These are phyloP conservation scores for Zychaea mexicana DNA, from an alignment of 371 early-diverging fungal species.

Conservation along the genomic window DNA sequence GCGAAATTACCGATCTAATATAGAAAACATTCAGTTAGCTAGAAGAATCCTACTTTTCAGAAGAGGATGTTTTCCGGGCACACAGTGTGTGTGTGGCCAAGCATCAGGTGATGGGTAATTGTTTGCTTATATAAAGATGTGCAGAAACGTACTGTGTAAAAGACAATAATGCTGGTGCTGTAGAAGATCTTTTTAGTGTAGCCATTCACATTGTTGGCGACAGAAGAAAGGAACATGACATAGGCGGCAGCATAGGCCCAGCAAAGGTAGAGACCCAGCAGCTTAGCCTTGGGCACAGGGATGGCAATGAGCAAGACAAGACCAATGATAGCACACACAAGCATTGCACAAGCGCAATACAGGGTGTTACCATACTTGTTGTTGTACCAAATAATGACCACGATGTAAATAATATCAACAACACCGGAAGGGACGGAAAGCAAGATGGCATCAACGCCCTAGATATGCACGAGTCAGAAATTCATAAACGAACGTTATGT, in stretches of 20 bases:
- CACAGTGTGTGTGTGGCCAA: background rate
- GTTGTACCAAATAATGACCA: conserved; percentile 20
- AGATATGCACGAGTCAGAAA: background rate
- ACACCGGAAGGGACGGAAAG: conserved; percentile 31
- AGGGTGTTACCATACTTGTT: conserved; percentile 22
- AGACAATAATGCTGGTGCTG: conserved; percentile 20
- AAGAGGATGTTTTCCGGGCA: too few relatives aligned
- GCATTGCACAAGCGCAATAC: conserved; percentile 16
- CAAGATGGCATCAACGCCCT: conserved; percentile 28
- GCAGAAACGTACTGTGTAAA: conserved; percentile 29
- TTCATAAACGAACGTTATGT: background rate
- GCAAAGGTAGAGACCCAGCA: conserved; percentile 29
- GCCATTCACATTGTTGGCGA: conserved; percentile 33
- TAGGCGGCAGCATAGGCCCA: conserved; percentile 30
- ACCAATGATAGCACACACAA: conserved; percentile 22
- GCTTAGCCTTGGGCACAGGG: conserved; percentile 26
- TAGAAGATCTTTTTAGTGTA: conserved; percentile 40
- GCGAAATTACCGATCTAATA: conserved; percentile 25
- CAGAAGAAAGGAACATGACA: conserved; percentile 25
- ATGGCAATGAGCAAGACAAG: conserved; percentile 27
- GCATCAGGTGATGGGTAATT: background rate
- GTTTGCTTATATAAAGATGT: background rate
- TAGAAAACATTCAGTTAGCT: background rate
- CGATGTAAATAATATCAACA: conserved; percentile 24
- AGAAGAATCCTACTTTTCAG: background rate